Base-by-base conservation (phyloP, 2,329 filamentous ascomycete genomes). In the Clarireedia paspali region DNA sequence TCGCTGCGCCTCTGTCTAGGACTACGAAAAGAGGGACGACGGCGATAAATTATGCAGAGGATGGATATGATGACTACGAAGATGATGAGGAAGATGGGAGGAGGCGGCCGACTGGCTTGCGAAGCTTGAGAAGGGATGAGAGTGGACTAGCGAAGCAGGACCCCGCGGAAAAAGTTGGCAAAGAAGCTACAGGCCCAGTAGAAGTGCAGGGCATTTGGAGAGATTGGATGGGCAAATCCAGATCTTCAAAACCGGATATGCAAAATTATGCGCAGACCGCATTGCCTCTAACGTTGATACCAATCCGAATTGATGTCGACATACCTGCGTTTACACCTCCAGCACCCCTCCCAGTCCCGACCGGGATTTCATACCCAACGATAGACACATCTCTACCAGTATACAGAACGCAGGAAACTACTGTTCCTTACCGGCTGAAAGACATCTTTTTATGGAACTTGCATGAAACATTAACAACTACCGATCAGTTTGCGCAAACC, bases 401-500 rank as follows among this genome's bases (percentile, higher is more conserved):
- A 55, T 96, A 95, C 73, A 85, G 86, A 66, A 78, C 81, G 55
- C 87, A 87, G 55, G 92, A 96, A 60, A 73, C 82, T 59, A 91
- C 91, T 14, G 84, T 91, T 0, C 87, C 89, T 3, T 96, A 91
- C 72, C 84, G 94, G 60, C 77, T 99, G 56, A 91, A 95, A 66
- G 94, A 99, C 66, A 87, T 89, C n/a, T 97, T 99, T 66, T 74
- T 96, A 52, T 99, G 94, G 94, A 99, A 99, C 66, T 78, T 99
- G 14, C 92, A 97, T 72, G 94, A 99, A 74, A 88, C 89, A 0
- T 77, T 96, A 57, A 88, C 91, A 51, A 99, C 94, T 0, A 95
- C 94, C 0, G 94, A 99, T 68, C 88, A 95, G 67, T 99, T 97
- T 69, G 94, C 94, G n/a, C 82, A 88, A 64, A 84, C 81, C 1